These are phyloP conservation scores for Coemansia sp. DNA, from an alignment of 192 early-diverging fungal genomes.

Conservation along the genomic window DNA sequence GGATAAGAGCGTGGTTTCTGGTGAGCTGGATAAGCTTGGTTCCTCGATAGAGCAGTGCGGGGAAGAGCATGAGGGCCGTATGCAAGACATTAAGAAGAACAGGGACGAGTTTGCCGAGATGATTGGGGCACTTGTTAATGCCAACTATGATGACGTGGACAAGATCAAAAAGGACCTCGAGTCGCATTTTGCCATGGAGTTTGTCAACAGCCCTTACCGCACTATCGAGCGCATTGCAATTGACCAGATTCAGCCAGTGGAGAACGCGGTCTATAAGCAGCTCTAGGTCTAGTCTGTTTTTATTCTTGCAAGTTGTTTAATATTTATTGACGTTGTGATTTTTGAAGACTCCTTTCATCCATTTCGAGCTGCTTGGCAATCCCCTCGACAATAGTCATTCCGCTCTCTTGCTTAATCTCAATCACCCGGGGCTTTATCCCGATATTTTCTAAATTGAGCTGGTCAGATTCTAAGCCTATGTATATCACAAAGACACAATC, in stretches of 20 bases:
- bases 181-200: constrained; percentile 38
- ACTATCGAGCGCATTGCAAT: constrained; percentile 35
- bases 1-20: neutral
- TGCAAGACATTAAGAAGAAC: constrained; percentile 10
- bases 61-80: constrained; percentile 11
- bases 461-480: neutral
- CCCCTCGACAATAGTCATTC: neutral
- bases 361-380: neutral
- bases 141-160: constrained; percentile 12
- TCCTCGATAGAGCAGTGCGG: constrained; percentile 22
- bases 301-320: neutral
- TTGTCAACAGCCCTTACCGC: constrained; percentile 44
- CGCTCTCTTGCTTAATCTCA: neutral
- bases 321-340: neutral
- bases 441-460: neutral
- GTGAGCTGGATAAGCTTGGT: constrained; percentile 2
- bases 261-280: constrained; percentile 44
- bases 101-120: constrained; percentile 33
- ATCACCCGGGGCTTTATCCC: neutral
- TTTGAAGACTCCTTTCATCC: neutral
- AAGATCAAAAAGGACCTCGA: constrained; percentile 21
- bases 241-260: constrained; percentile 22
- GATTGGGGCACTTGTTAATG: constrained; percentile 13
- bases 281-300: constrained; percentile 11
- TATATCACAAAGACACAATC: neutral